Evolutionary conservation across 2,329 filamentous ascomycete species (phyloP), one percentile per base, ranked within the genome.

Genomic region (Aspergillus carbonarius): DNA sequence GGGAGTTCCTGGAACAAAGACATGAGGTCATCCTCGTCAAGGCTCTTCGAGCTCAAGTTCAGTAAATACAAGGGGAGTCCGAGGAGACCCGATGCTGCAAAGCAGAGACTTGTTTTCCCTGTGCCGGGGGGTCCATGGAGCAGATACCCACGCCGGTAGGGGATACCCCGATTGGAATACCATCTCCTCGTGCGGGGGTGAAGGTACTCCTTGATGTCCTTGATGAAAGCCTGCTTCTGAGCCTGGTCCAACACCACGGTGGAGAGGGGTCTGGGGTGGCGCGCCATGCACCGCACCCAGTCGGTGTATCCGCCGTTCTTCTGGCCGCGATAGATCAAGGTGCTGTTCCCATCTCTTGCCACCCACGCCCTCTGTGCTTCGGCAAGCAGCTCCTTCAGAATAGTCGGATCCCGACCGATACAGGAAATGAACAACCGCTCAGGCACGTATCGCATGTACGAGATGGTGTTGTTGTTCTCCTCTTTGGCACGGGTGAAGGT

Each of bases 141-240:
- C 0, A 96, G 83, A 68, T 95, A 96, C 0, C 92, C 92, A 4
- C 92, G 83, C 13, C 92, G 85, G 71, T 96, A 96, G 0, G 92
- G 92, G 30, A 96, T 93, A 0, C 92, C 92, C 6, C 91, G 83
- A 64, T 91, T 89, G 0, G 88, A 70, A 49, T 96, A 96, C 91
- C 91, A 96, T n/a, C 86, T 63, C 2, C 78, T 75, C 15, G 78
- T 82, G 3, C 74, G 69, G 0, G 82, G 83, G 49, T 83, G 79
- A 0, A 85, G 69, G 57, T 83, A 85, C 49, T 84, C 82, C 58
- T 84, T 83, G 65, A 85, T 80, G 60, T 86, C 83, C 8, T 72
- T 70, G 12, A 85, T 70, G 47, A 85, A 80, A 2, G 67, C 75
- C 0, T 74, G 67, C 67, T 85, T 85, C 62, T 83, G 78, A 5